phyloP scores from a whole-genome alignment of 2,329 filamentous ascomycete genomes.

The Zymoseptoria brevis region DNA sequence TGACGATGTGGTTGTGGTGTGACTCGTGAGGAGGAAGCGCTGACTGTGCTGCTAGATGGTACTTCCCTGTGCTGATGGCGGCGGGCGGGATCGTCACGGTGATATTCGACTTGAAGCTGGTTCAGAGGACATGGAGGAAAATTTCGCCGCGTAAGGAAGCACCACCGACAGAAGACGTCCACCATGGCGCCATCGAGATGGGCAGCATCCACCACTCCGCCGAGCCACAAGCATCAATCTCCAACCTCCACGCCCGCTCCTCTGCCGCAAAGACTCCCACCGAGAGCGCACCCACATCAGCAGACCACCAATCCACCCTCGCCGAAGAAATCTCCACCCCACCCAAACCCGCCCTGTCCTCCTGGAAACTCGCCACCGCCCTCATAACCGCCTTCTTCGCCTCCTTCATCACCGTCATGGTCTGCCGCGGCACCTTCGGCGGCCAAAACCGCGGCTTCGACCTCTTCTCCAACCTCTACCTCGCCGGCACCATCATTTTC shows the following conservation, averaged over 20 bases:
- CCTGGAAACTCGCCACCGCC: conserved; percentile 28
- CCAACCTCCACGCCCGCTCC: neutral
- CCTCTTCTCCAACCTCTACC: conserved; percentile 65
- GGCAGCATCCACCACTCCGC: neutral
- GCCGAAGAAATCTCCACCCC: neutral
- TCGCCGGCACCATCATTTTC: conserved; percentile 57
- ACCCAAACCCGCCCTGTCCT: neutral
- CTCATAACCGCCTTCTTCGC: conserved; percentile 43
- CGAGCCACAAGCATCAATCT: neutral
- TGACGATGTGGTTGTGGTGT: neutral
- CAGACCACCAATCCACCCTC: neutral
- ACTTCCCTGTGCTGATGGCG: conserved; percentile 59
- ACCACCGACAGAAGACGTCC: neutral
- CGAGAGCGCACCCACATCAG: too few relatives aligned
- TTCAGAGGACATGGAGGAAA: neutral
- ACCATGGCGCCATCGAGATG: neutral
- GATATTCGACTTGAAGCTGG: conserved; percentile 43
- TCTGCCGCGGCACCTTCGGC: conserved; percentile 35
- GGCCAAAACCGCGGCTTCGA: conserved; percentile 44
- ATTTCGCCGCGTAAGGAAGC: neutral
- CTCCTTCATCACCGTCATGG: conserved; percentile 50
- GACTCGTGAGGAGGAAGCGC: too few relatives aligned
- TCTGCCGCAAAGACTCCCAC: neutral
- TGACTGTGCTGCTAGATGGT: conserved; percentile 45
- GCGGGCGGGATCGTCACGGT: conserved; percentile 47